phyloP scores from a whole-genome alignment of 1,284 basidiomycete genomes.

The Ceratobasidium sp. region DNA sequence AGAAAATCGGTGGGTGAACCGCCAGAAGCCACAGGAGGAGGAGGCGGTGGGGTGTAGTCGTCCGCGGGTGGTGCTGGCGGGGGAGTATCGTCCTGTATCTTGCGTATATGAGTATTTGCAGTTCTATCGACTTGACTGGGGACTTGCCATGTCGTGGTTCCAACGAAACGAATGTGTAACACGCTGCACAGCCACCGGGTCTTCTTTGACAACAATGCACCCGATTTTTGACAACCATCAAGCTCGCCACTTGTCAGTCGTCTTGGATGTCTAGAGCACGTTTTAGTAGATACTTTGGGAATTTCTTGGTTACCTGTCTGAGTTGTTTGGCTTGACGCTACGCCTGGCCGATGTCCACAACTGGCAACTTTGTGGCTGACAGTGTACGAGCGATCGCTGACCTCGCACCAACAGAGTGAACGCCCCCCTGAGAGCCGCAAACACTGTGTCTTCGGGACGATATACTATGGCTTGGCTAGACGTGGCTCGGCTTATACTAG shows the following conservation, averaged over 20 bases:
- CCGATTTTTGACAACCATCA: slow-evolving; percentile 63
- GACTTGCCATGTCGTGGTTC: slow-evolving; percentile 13
- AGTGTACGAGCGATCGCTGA: too few relatives aligned
- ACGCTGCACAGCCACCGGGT: not conserved
- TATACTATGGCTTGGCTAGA: too few relatives aligned
- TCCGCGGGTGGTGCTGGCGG: slow-evolving; percentile 45
- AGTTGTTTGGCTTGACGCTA: too few relatives aligned
- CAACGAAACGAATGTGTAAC: not conserved
- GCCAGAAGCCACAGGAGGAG: slow-evolving; percentile 59
- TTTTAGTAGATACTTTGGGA: not conserved
- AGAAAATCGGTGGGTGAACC: slow-evolving; percentile 92
- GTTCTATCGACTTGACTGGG: slow-evolving; percentile 54
- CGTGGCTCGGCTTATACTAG: too few relatives aligned
- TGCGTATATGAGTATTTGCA: not conserved
- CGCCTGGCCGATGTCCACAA: too few relatives aligned
- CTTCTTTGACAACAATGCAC: slow-evolving; percentile 52
- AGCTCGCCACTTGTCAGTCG: slow-evolving; percentile 63
- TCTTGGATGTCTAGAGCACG: slow-evolving; percentile 61
- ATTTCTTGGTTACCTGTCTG: slow-evolving; percentile 55
- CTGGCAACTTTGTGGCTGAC: too few relatives aligned
- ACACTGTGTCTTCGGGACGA: too few relatives aligned
- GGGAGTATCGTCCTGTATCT: slow-evolving; percentile 35
- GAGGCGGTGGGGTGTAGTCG: slow-evolving; percentile 60
- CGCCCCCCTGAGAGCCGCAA: too few relatives aligned
- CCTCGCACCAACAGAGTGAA: too few relatives aligned